Conservation (phyloP, 73 alveolate species). For the Tetrahymena borealis region DNA sequence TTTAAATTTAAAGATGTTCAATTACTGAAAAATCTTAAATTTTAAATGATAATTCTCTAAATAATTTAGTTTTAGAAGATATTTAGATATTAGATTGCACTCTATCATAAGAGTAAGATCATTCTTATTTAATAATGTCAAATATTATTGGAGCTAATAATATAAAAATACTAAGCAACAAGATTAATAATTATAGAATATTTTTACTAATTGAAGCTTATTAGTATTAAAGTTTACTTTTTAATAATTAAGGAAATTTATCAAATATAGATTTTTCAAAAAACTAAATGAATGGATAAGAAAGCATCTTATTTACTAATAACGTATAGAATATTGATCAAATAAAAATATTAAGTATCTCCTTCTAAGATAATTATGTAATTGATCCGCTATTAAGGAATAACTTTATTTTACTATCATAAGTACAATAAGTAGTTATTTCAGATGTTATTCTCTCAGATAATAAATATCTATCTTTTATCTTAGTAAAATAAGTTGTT, state of each 20-base stretch:
- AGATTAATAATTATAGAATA: not conserved
- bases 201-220: not conserved
- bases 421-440: no score
- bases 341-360: no score
- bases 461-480: no score
- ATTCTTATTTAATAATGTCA: not conserved
- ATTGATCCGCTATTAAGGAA: no score
- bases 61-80: not conserved
- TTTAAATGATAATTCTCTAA: not conserved
- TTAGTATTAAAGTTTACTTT: not conserved
- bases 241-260: not conserved
- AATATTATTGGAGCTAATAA: not conserved
- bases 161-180: not conserved
- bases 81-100: not conserved
- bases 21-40: not conserved
- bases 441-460: no score
- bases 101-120: not conserved
- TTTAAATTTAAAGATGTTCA: not conserved
- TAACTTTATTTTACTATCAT: no score
- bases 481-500: no score
- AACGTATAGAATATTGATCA: no score
- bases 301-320: not conserved
- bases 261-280: not conserved
- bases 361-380: no score
- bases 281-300: not conserved